Conservation (phyloP, 768 basidiomycete species). For the Galerina marginata region DNA sequence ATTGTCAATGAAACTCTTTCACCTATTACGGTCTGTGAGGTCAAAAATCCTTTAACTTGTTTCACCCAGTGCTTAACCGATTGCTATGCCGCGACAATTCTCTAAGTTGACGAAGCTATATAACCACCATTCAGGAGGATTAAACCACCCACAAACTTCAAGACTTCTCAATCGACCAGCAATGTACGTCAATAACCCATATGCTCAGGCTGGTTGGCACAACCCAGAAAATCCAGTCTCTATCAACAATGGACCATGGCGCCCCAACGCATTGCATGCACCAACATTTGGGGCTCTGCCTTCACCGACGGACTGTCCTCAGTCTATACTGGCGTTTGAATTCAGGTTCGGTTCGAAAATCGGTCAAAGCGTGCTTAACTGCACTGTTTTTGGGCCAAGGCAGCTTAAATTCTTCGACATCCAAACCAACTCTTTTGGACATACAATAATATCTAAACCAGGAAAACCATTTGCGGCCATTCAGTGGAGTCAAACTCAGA, state of each 20-base stretch:
- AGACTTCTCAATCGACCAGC: too few relatives aligned
- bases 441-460: not conserved
- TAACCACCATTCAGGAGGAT: too few relatives aligned
- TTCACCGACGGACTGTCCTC: conserved; percentile 11
- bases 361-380: not conserved
- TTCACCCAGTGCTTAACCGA: too few relatives aligned
- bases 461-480: not conserved
- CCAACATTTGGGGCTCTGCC: conserved; percentile 32
- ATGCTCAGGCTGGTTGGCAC: conserved; percentile 33
- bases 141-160: too few relatives aligned
- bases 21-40: too few relatives aligned
- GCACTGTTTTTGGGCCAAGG: not conserved
- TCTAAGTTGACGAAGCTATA: too few relatives aligned
- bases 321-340: conserved; percentile 21
- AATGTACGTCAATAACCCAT: conserved; percentile 33
- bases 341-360: conserved; percentile 6
- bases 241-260: conserved; percentile 22
- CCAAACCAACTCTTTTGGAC: not conserved
- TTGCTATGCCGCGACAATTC: too few relatives aligned
- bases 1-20: too few relatives aligned
- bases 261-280: conserved; percentile 16
- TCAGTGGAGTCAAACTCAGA: not conserved
- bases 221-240: conserved; percentile 32
- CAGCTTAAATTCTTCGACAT: not conserved
- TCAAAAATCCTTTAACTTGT: too few relatives aligned